A percentile compares a stretch with the other conserved stretches of the same genome.
Evolutionary conservation across 768 basidiomycete genomes (phyloP).

Genomic region (Tubosaeta brunneosetosa): DNA sequence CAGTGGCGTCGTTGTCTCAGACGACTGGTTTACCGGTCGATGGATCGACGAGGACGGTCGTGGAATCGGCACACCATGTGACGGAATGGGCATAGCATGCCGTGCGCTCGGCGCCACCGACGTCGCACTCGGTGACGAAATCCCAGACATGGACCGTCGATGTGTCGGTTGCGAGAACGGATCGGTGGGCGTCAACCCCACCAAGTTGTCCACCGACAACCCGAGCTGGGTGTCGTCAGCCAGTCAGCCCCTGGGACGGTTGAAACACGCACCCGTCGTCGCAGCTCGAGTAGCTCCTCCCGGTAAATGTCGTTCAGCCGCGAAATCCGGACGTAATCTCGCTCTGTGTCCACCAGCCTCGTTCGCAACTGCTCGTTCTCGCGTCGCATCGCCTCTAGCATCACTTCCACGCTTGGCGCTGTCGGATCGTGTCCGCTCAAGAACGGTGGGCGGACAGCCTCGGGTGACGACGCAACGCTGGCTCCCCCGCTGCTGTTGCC

Average conservation of each 20-base stretch:
- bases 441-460: constrained; percentile 1
- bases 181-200: constrained; percentile 63
- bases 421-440: constrained; percentile 27
- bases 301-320: constrained; percentile 79
- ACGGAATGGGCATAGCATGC: constrained; percentile 67
- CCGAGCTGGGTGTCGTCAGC: constrained; percentile 45
- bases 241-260: not conserved
- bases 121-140: constrained; percentile 29
- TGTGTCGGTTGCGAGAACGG: constrained; percentile 71
- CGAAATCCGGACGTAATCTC: constrained; percentile 69
- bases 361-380: constrained; percentile 76
- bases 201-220: constrained; percentile 72
- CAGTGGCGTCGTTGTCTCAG: constrained; percentile 55
- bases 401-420: constrained; percentile 45
- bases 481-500: constrained; percentile 12
- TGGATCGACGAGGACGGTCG: constrained; percentile 63
- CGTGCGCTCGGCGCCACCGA: constrained; percentile 24
- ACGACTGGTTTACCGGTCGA: constrained; percentile 44
- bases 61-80: constrained; percentile 68
- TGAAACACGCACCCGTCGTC: constrained; percentile 57
- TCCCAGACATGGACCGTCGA: constrained; percentile 43
- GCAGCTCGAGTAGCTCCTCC: constrained; percentile 76
- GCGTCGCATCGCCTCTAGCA: constrained; percentile 70
- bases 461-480: not conserved
- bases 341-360: constrained; percentile 66